Base-by-base conservation (phyloP, 306 rosid species). In the Prunus davidiana region DNA sequence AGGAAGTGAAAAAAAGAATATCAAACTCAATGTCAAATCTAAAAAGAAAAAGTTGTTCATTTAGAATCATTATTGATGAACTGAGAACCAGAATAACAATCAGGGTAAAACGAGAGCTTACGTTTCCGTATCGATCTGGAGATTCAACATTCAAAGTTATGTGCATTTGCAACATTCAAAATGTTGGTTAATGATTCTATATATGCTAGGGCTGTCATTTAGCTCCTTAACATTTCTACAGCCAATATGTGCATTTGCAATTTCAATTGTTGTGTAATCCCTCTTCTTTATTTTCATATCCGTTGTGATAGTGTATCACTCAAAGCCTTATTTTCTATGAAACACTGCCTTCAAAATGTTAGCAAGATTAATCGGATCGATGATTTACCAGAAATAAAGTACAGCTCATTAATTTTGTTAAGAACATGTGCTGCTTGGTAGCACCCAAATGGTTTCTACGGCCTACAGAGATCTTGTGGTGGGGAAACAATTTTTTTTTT, bases 71-170 rank as follows among this genome's bases (percentile, higher is more conserved):
- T 34, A 43, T 22, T 9, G 52, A 22, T 20, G 60, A 49, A 41
- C 69, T 27, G 19, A 22, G 54, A 52, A 8, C 18, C 15, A 58
- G 13, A 22, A 72, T 41, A 38, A 78, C 19, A 73, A 1, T 60
- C 32, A 51, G 28, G 28, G 52, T 43, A 75, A 76, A 55, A 1
- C 22, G 22, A 41, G 12, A 5, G 30, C 8, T 84, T 89, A 94
- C 98, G 89, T 82, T 81, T 92, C 87, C 28, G 63, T 78, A 63
- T 88, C 96, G 13, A 94, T 80, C 78, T 68, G 93, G 12, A 83
- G 74, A 34, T 75, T 71, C 83, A 72, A 82, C 77, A 63, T 78
- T 79, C 50, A 76, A 57, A 24, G 25, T 24, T 24, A 24, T 24
- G 25, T 24, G 25, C 25, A 24, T 24, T 24, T 24, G 25, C 25